phyloP scores from a whole-genome alignment of 2,329 filamentous ascomycete species.

The Thelonectria olida region DNA sequence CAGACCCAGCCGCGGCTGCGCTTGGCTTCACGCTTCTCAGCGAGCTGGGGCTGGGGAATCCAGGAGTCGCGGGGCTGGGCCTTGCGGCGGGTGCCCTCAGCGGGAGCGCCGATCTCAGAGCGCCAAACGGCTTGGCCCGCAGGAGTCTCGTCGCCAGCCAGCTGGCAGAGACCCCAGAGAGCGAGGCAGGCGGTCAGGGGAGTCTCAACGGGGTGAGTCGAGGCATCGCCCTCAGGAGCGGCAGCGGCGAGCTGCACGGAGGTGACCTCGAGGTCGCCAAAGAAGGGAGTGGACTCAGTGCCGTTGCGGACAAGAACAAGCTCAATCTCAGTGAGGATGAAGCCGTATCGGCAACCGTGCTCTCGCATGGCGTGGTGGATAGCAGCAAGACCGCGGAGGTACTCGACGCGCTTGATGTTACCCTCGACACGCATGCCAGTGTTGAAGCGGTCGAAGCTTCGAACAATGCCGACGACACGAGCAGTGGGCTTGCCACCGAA shows the following conservation, averaged over 20 bases:
- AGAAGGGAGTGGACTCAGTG: conserved; percentile 75
- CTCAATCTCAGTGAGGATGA: conserved; percentile 96
- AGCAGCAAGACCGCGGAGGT: conserved; percentile 85
- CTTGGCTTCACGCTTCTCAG: conserved; percentile 82
- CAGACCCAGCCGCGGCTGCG: conserved; percentile 77
- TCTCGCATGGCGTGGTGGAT: conserved; percentile 93
- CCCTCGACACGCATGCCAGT: conserved; percentile 90
- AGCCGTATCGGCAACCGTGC: conserved; percentile 91
- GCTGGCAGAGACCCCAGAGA: conserved; percentile 80
- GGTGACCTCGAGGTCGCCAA: conserved; percentile 85
- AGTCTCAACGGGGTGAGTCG: conserved; percentile 47
- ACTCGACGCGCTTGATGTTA: conserved; percentile 86
- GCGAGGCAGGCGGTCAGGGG: conserved; percentile 77
- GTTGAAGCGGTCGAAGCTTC: conserved; percentile 94
- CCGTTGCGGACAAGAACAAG: conserved; percentile 89
- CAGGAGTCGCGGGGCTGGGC: conserved; percentile 75
- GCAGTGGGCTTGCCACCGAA: conserved; percentile 58
- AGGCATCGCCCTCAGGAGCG: conserved; percentile 40
- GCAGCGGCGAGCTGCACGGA: conserved; percentile 65
- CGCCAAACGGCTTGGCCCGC: conserved; percentile 69
- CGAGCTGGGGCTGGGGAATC: conserved; percentile 78
- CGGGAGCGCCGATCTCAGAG: conserved; percentile 78
- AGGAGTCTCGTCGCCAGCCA: conserved; percentile 67
- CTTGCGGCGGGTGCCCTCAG: conserved; percentile 76
- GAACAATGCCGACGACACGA: conserved; percentile 84